Conservation (phyloP, 331 rosid species). For the Arachis monticola region DNA sequence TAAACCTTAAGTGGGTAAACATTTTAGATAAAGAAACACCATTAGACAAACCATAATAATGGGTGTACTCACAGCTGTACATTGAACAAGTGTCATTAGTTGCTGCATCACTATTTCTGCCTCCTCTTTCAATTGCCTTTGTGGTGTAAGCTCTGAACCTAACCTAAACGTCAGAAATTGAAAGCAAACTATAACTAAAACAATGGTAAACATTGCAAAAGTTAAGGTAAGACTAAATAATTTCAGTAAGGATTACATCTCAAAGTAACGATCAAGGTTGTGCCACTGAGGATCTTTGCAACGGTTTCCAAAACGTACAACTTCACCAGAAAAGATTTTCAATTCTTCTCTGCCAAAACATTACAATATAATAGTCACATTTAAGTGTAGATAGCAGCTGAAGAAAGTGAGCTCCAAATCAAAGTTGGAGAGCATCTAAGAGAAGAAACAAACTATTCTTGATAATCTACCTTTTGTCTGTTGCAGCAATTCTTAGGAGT, state of each 20-base stretch:
- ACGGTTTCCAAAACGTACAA: constrained; percentile 98
- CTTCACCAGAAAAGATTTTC: constrained; percentile 90
- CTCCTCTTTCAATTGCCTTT: constrained; percentile 85
- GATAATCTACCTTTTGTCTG: constrained; percentile 89
- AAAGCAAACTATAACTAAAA: constrained; percentile 36
- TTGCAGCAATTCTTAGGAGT: constrained; percentile 87
- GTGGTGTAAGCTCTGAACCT: constrained; percentile 78
- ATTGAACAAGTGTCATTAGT: constrained; percentile 79
- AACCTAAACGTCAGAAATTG: constrained; percentile 57
- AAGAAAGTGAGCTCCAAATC: constrained; percentile 29
- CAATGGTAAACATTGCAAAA: constrained; percentile 40
- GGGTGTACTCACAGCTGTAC: constrained; percentile 85
- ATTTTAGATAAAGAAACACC: neutral
- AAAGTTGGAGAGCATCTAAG: constrained; percentile 27
- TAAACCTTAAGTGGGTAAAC: neutral
- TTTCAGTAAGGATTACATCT: constrained; percentile 61
- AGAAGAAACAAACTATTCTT: constrained; percentile 21
- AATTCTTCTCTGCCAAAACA: constrained; percentile 89
- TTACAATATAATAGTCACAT: constrained; percentile 47
- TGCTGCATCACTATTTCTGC: constrained; percentile 90
- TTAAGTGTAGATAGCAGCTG: constrained; percentile 28
- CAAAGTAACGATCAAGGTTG: constrained; percentile 90
- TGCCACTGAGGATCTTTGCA: constrained; percentile 99
- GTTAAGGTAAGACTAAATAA: constrained; percentile 32
- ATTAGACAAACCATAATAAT: neutral